These are phyloP conservation scores for Alternaria infectoria DNA, from an alignment of 2,329 filamentous ascomycete species.

Conservation along the genomic window DNA sequence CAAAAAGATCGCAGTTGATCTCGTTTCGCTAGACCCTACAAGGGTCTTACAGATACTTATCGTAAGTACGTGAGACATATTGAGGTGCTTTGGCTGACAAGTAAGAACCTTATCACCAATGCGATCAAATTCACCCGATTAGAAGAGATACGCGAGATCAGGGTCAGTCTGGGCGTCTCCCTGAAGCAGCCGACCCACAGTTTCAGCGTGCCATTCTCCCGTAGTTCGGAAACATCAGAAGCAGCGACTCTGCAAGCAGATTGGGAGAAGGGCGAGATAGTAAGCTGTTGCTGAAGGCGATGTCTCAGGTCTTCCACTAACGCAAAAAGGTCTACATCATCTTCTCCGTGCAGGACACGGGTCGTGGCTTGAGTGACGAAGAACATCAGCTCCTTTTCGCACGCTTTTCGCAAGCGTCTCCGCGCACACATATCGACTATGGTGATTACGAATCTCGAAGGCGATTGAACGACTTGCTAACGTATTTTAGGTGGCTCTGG, in stretches of 20 bases:
- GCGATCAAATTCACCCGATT: conserved; percentile 54
- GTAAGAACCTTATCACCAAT: conserved; percentile 51
- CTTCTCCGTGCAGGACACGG: conserved; percentile 49
- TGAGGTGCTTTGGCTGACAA: not conserved
- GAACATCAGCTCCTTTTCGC: conserved; percentile 46
- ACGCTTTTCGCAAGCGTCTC: conserved; percentile 41
- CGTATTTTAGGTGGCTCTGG: conserved; percentile 29
- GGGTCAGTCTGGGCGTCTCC: conserved; percentile 44
- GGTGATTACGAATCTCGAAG: not conserved
- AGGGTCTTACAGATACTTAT: conserved; percentile 50
- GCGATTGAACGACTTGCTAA: not conserved
- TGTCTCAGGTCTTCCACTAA: not conserved
- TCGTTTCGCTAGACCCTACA: conserved; percentile 52
- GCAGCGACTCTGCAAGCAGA: conserved; percentile 32
- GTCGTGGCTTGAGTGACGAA: conserved; percentile 46
- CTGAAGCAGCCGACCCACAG: conserved; percentile 39
- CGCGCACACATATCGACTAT: conserved; percentile 47
- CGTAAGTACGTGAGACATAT: not conserved
- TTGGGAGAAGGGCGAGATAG: conserved; percentile 40
- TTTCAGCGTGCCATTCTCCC: conserved; percentile 28
- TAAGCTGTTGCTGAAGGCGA: not conserved
- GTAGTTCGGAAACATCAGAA: conserved; percentile 13
- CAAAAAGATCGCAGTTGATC: conserved; percentile 38
- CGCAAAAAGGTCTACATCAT: conserved; percentile 43
- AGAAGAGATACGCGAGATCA: conserved; percentile 43